These are phyloP conservation scores for Sistotremastrum niveocremeum DNA, from an alignment of 768 basidiomycete species.

Conservation along the genomic window DNA sequence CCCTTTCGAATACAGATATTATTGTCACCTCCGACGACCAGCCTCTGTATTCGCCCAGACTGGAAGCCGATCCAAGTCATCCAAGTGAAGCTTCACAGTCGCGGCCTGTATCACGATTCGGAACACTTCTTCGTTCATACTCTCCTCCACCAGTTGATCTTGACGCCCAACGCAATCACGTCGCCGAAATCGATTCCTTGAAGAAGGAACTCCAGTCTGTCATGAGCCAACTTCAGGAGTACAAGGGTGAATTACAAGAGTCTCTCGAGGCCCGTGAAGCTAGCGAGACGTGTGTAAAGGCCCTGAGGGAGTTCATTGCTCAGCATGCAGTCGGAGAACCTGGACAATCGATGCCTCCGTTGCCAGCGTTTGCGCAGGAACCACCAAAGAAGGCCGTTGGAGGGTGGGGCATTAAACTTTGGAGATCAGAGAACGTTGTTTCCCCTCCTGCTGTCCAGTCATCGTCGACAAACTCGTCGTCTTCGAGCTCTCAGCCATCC, in stretches of 20 bases:
- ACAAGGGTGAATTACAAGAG: conserved; percentile 57
- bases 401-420: conserved; percentile 62
- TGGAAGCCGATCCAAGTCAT: conserved; percentile 1
- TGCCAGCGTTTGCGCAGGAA: conserved; percentile 4
- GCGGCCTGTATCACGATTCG: conserved; percentile 31
- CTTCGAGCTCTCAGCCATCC: conserved; percentile 16
- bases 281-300: conserved; percentile 72
- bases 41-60: background rate
- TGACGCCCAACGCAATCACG: conserved; percentile 6
- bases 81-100: conserved; percentile 10
- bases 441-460: conserved; percentile 5
- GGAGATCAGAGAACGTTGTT: conserved; percentile 28
- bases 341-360: background rate
- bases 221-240: conserved; percentile 47
- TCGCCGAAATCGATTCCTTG: conserved; percentile 39
- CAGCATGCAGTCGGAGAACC: conserved; percentile 50
- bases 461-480: conserved; percentile 12
- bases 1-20: background rate
- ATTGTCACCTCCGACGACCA: conserved; percentile 1
- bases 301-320: conserved; percentile 70
- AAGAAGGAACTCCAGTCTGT: conserved; percentile 44
- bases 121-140: conserved; percentile 31
- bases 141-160: conserved; percentile 29
- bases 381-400: conserved; percentile 18
- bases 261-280: conserved; percentile 77